Evolutionary conservation across 345 rosid genomes (phyloP).

Genomic region (Laguncularia racemosa): DNA sequence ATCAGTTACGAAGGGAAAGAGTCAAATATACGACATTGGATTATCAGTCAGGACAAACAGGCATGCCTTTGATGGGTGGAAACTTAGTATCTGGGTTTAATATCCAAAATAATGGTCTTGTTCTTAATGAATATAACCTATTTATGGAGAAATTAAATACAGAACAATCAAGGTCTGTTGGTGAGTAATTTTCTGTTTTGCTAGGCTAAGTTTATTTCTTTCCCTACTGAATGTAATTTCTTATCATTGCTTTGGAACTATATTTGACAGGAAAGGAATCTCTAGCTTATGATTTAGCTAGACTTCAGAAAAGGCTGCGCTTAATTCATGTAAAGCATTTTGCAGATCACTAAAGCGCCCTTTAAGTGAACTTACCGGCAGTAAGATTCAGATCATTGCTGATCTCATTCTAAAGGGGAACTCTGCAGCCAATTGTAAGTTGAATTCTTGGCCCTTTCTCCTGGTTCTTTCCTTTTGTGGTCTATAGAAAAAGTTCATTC

Average conservation of each 20-base stretch:
- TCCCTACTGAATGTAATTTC: neutral
- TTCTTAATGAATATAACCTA: slow-evolving; percentile 15
- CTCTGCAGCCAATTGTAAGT: slow-evolving; percentile 45
- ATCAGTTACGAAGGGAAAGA: slow-evolving; percentile 68
- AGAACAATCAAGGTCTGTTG: slow-evolving; percentile 22
- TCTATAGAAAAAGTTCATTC: neutral
- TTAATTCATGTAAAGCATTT: slow-evolving; percentile 66
- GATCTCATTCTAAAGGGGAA: slow-evolving; percentile 22
- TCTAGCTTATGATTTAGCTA: slow-evolving; percentile 39
- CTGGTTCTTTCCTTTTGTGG: neutral
- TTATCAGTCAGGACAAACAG: slow-evolving; percentile 23
- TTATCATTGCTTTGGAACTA: neutral
- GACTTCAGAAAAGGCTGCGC: slow-evolving; percentile 43
- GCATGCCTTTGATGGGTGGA: slow-evolving; percentile 9
- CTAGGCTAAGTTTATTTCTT: neutral
- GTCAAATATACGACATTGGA: slow-evolving; percentile 35
- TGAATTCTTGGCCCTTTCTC: neutral
- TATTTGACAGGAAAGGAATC: slow-evolving; percentile 47
- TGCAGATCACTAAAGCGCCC: slow-evolving; percentile 53
- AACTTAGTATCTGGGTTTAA: slow-evolving; percentile 25
- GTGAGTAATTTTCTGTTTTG: slow-evolving; percentile 26
- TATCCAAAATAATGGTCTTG: slow-evolving; percentile 13
- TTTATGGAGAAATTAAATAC: slow-evolving; percentile 13
- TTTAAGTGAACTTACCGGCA: slow-evolving; percentile 13
- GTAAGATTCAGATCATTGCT: slow-evolving; percentile 17